A percentile compares a stretch with the other conserved stretches of the same genome.
phyloP scores from a whole-genome alignment of 768 basidiomycete genomes.

The Leccinum barrowsii region DNA sequence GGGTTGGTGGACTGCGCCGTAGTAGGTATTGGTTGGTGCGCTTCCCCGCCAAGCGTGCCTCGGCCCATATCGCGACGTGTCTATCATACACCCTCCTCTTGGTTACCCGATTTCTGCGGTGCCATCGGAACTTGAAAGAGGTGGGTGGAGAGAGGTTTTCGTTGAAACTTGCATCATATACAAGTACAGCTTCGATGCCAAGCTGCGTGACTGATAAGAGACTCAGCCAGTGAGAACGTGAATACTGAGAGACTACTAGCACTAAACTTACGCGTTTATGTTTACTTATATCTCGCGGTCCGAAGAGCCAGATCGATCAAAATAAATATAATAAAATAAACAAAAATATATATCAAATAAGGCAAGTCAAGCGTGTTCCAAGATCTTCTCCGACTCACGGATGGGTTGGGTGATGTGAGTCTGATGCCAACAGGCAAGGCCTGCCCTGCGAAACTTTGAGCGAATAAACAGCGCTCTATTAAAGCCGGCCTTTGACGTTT shows the following conservation, averaged over 20 bases:
- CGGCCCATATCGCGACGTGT: background rate
- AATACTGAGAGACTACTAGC: too few relatives aligned
- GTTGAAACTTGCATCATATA: background rate
- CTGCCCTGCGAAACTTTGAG: slow-evolving; percentile 7
- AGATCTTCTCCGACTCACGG: background rate
- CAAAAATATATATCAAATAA: background rate
- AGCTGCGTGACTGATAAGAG: background rate
- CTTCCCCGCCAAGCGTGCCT: slow-evolving; percentile 3
- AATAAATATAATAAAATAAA: background rate
- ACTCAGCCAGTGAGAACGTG: background rate
- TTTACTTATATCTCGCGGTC: background rate
- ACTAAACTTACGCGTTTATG: too few relatives aligned
- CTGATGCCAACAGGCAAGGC: background rate
- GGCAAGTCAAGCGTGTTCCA: background rate
- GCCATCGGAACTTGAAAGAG: background rate
- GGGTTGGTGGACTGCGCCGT: background rate
- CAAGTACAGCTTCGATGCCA: background rate
- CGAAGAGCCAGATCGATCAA: too few relatives aligned
- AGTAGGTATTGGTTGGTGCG: slow-evolving; percentile 6
- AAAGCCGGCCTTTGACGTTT: slow-evolving; percentile 1
- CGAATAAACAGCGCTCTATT: background rate
- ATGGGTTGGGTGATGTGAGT: slow-evolving; percentile 9
- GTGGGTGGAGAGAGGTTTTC: background rate
- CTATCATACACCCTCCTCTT: background rate
- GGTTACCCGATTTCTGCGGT: slow-evolving; percentile 1